A percentile compares a stretch with the other conserved stretches of the same genome.
Evolutionary conservation across 2,329 filamentous ascomycete genomes (phyloP).

Genomic region (Pseudogymnoascus sp.): DNA sequence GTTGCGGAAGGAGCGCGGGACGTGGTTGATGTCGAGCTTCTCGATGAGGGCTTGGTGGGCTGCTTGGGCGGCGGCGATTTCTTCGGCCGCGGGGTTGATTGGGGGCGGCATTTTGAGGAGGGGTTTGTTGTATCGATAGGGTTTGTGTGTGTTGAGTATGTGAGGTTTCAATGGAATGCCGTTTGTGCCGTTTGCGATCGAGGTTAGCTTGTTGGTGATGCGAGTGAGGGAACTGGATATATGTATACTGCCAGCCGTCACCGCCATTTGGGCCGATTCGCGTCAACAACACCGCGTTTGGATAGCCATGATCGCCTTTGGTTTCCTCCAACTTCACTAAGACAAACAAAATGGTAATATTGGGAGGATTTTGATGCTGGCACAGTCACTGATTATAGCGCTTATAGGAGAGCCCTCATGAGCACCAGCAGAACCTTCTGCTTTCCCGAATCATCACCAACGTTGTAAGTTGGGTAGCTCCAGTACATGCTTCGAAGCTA

Average conservation of each 20-base stretch:
- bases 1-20: conserved; percentile 86
- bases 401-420: conserved; percentile 81
- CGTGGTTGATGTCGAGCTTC: conserved; percentile 80
- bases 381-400: not conserved
- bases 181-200: not conserved
- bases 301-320: not conserved
- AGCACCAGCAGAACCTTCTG: conserved; percentile 91
- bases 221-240: not conserved
- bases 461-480: conserved; percentile 57
- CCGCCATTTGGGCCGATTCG: conserved; percentile 11
- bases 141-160: not conserved
- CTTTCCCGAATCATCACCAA: conserved; percentile 95
- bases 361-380: not conserved
- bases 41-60: conserved; percentile 83
- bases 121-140: not conserved
- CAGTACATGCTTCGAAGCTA: conserved; percentile 11
- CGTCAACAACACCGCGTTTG: conserved; percentile 15
- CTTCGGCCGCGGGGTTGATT: not conserved
- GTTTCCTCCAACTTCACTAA: not conserved
- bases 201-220: not conserved
- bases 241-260: conserved; percentile 10
- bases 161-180: not conserved
- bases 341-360: conserved; percentile 16
- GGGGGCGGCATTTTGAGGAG: conserved; percentile 1
- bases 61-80: conserved; percentile 51